Evolutionary conservation across 2,329 filamentous ascomycete species (phyloP).

Genomic region (Colletotrichum nymphaeae): DNA sequence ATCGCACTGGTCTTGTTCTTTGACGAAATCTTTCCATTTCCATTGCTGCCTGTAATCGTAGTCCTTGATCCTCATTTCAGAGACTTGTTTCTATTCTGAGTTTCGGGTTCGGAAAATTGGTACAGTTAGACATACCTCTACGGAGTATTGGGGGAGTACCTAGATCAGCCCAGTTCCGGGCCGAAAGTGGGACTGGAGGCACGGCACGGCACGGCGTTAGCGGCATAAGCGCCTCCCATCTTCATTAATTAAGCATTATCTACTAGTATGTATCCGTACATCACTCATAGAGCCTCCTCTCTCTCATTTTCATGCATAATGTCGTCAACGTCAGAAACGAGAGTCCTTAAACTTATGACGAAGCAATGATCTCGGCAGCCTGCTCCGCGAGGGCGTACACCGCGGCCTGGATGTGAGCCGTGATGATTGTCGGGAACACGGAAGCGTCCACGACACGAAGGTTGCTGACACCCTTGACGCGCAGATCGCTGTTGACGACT

Average conservation of each 20-base stretch:
- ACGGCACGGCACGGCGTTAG: too few species aligned
- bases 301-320: neutral
- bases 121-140: neutral
- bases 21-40: neutral
- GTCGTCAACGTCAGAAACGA: neutral
- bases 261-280: neutral
- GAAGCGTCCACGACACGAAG: slow-evolving; percentile 52
- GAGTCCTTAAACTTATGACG: neutral
- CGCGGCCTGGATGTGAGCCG: slow-evolving; percentile 57
- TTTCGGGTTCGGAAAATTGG: neutral
- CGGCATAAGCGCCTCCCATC: neutral
- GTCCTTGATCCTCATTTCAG: neutral
- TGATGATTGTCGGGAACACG: slow-evolving; percentile 46
- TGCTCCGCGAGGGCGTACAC: slow-evolving; percentile 69
- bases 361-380: slow-evolving; percentile 64
- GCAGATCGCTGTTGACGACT: slow-evolving; percentile 43
- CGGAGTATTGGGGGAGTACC: too few species aligned
- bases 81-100: neutral
- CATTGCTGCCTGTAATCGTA: neutral
- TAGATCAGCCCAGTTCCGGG: too few species aligned
- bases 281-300: neutral
- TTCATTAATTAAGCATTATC: neutral
- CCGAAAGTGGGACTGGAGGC: neutral
- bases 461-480: slow-evolving; percentile 48
- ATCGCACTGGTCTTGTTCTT: neutral